Conservation (phyloP, 2,329 filamentous ascomycete genomes). For the Basipetospora chlamydospora region DNA sequence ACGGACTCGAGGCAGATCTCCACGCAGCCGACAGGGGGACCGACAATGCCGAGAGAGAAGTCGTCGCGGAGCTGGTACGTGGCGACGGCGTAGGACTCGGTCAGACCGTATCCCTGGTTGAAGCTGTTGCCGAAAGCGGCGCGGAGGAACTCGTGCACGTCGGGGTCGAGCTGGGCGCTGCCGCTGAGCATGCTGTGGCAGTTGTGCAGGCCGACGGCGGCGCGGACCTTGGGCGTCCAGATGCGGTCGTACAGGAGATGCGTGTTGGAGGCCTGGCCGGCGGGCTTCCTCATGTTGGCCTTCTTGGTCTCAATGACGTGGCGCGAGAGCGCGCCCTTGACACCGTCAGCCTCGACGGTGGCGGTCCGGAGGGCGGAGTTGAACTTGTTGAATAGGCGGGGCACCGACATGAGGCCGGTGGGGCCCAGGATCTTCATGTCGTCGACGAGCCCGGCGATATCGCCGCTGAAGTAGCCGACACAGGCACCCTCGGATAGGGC, state of each 20-base stretch:
- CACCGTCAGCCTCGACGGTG: slow-evolving; percentile 63
- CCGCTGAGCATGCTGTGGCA: slow-evolving; percentile 66
- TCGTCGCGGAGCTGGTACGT: slow-evolving; percentile 58
- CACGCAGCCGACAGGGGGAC: slow-evolving; percentile 48
- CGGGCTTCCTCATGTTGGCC: slow-evolving; percentile 57
- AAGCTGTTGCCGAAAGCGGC: slow-evolving; percentile 69
- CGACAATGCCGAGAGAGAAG: slow-evolving; percentile 67
- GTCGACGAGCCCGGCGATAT: slow-evolving; percentile 73
- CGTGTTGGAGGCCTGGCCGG: slow-evolving; percentile 61
- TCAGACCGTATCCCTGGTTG: slow-evolving; percentile 82
- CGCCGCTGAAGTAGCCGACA: slow-evolving; percentile 89
- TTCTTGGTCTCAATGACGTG: slow-evolving; percentile 70
- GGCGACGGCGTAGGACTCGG: slow-evolving; percentile 75
- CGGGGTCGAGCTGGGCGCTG: slow-evolving; percentile 79
- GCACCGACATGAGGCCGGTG: slow-evolving; percentile 74
- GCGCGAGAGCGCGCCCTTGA: slow-evolving; percentile 69
- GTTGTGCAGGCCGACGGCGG: slow-evolving; percentile 69
- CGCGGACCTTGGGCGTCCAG: slow-evolving; percentile 76
- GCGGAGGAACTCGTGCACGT: slow-evolving; percentile 77
- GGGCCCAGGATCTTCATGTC: slow-evolving; percentile 81
- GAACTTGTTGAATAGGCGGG: slow-evolving; percentile 83
- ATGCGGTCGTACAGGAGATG: slow-evolving; percentile 73
- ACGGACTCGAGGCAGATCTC: slow-evolving; percentile 78
- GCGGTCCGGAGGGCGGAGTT: slow-evolving; percentile 66
- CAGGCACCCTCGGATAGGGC: slow-evolving; percentile 56